phyloP scores from a whole-genome alignment of 2,329 filamentous ascomycete genomes.

The Leptosphaerulina australis region DNA sequence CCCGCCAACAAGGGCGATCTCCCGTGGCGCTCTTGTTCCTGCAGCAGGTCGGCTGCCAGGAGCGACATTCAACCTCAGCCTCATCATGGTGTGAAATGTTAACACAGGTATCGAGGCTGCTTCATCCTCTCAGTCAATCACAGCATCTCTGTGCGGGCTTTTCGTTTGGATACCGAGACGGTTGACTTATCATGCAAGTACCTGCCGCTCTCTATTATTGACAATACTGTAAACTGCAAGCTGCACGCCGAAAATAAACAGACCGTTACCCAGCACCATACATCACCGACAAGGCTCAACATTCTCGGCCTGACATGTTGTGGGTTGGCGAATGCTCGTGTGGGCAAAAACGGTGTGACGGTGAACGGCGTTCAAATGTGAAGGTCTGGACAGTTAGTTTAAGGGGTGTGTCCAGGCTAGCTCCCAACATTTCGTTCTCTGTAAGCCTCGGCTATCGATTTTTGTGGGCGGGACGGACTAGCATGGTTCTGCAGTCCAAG shows the following conservation, averaged over 20 bases:
- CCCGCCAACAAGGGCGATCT: background rate
- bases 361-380: background rate
- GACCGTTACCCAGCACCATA: conserved; percentile 8
- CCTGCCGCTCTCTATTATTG: background rate
- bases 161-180: no score
- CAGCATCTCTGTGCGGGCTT: no score
- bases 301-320: conserved; percentile 3
- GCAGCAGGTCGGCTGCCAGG: conserved; percentile 8
- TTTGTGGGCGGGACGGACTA: background rate
- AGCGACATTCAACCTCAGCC: conserved; percentile 15
- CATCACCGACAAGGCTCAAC: conserved; percentile 6
- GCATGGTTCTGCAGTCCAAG: background rate
- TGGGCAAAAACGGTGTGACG: conserved; percentile 1
- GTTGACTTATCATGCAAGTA: no score
- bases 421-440: conserved; percentile 11
- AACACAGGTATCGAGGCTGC: background rate
- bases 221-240: background rate
- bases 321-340: conserved; percentile 8
- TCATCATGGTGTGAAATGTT: conserved; percentile 5
- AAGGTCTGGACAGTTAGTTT: conserved; percentile 8
- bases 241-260: conserved; percentile 11
- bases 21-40: conserved; percentile 4
- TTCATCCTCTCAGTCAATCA: no score
- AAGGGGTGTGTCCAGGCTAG: conserved; percentile 11
- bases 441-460: conserved; percentile 2